Conservation (phyloP, 1,139 yeast genomes). For the Geotrichum macrosporum region DNA sequence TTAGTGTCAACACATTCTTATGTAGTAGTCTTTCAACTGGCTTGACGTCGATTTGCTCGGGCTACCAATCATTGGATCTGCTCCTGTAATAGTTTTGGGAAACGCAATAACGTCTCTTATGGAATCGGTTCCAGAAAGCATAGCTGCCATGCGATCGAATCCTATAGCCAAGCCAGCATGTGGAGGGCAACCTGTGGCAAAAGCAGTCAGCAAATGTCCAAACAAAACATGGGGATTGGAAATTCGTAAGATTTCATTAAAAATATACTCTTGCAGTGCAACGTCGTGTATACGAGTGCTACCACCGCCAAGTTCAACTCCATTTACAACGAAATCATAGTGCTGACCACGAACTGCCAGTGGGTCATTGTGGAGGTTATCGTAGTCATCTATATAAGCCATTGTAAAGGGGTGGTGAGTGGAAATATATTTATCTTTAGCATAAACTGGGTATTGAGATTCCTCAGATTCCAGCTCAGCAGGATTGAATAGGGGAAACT, state of each 20-base stretch:
- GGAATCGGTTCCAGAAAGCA: conserved; percentile 68
- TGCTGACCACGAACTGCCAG: conserved; percentile 81
- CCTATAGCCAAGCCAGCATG: conserved; percentile 98
- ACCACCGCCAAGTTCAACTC: conserved; percentile 97
- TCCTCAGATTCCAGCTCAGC: conserved; percentile 41
- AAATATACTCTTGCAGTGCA: conserved; percentile 62
- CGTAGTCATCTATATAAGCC: conserved; percentile 70
- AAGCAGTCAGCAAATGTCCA: conserved; percentile 79
- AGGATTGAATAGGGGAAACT: conserved; percentile 89
- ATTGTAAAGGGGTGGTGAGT: conserved; percentile 98
- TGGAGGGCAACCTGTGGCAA: conserved; percentile 93
- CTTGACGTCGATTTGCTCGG: conserved; percentile 61
- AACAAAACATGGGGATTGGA: conserved; percentile 58
- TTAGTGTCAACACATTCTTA: conserved; percentile 17
- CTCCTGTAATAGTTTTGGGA: conserved; percentile 87
- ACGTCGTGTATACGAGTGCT: conserved; percentile 92
- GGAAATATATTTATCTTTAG: conserved; percentile 48
- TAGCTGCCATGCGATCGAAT: conserved; percentile 87
- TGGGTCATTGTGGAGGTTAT: conserved; percentile 50
- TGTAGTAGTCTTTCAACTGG: conserved; percentile 40
- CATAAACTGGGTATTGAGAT: conserved; percentile 58
- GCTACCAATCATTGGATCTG: conserved; percentile 81
- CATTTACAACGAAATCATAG: conserved; percentile 88
- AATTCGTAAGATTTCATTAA: conserved; percentile 34
- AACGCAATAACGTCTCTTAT: conserved; percentile 94